Base-by-base conservation (phyloP, 2,329 filamentous ascomycete species). In the Alternaria triticimaculans region DNA sequence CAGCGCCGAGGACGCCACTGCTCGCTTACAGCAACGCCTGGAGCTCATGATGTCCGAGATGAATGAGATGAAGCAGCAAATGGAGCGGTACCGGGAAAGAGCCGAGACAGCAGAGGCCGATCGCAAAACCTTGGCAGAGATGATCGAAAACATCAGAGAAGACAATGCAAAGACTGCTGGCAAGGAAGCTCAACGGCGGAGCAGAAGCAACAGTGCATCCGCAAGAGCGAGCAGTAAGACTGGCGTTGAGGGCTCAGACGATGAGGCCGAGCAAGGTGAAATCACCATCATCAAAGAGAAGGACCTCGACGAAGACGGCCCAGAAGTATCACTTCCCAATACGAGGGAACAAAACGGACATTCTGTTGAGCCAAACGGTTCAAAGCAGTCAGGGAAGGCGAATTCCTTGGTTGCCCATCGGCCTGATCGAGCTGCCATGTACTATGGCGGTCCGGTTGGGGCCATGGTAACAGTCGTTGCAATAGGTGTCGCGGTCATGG, bases 41-140 rank as follows among this genome's bases (percentile, higher is more conserved):
- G 93, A 97, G 57, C 81, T 84, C 3, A 91, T 97, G 87, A 86
- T 93, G 62, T 84, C 85, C 37, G 92, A 97, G 73, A 94, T 97
- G 87, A 89, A 88, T 58, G 89, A 90, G 61, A 88, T 97, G 84
- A 92, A 90, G 80, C 85, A 89, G 65, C 91, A 96, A 77, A 89
- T 97, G 76, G 90, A 96, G 58, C 82, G 85, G 7, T 97, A 92
- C 82, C 90, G 90, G 72, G 84, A 87, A 60, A 89, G 93, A 28
- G 94, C 94, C 9, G 92, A 97, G 78, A 86, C 84, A 62, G 94
- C 94, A 4, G 95, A 98, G 77, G 83, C 87, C 9, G 94, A 97
- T 58, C 89, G 91, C 58, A 90, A 91, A 78, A 91, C 90, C 2
- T 82, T 99, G 48, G 90, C 92, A 1, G 92, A 97, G 76, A 96